Conservation (phyloP, 1,139 yeast species). For the Pneumocystis oryctolagi region DNA sequence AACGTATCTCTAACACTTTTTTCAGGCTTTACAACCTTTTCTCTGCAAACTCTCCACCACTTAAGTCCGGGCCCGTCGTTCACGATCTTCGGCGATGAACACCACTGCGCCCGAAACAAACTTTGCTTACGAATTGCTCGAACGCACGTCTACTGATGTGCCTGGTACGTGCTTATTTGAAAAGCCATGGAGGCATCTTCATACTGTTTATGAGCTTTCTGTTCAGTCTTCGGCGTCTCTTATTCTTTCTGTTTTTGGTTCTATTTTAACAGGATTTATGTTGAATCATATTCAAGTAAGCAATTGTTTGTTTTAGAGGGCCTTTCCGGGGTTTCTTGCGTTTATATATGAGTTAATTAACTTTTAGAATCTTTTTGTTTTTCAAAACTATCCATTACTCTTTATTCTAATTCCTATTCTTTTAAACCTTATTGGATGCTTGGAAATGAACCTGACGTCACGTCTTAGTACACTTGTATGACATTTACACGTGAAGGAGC, state of each 20-base stretch:
- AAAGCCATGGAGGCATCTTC: background rate
- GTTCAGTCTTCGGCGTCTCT: background rate
- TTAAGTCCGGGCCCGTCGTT: background rate
- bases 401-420: background rate
- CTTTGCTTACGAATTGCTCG: background rate
- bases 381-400: background rate
- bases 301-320: background rate
- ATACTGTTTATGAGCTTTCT: background rate
- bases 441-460: background rate
- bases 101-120: background rate
- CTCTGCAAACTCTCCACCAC: background rate
- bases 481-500: background rate
- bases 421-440: background rate
- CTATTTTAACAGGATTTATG: background rate
- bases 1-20: background rate
- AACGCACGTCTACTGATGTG: background rate
- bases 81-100: background rate
- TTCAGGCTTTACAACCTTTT: background rate
- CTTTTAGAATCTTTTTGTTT: background rate
- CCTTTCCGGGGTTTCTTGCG: background rate
- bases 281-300: background rate
- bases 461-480: background rate
- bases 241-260: background rate
- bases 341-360: background rate
- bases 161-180: background rate